Percentiles rank a stretch among this genome's conserved stretches.
phyloP scores from a whole-genome alignment of 2,329 filamentous ascomycete genomes.

The Alternaria metachromatica region DNA sequence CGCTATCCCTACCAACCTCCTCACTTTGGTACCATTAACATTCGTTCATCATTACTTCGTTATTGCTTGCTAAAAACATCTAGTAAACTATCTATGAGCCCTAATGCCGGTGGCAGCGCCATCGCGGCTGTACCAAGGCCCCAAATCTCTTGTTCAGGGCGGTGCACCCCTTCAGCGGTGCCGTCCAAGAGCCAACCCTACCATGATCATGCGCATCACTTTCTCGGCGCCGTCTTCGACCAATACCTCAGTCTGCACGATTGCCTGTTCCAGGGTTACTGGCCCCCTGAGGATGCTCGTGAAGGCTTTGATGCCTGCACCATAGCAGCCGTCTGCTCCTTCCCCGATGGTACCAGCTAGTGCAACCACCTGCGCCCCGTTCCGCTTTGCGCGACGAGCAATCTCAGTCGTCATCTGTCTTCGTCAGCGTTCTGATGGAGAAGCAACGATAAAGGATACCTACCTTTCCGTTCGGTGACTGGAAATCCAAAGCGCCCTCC shows the following conservation, averaged over 20 bases:
- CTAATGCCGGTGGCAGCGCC: neutral
- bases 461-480: slow-evolving; percentile 56
- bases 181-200: slow-evolving; percentile 37
- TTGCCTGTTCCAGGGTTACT: slow-evolving; percentile 44
- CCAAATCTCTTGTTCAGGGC: slow-evolving; percentile 6
- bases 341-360: slow-evolving; percentile 40
- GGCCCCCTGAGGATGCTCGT: slow-evolving; percentile 46
- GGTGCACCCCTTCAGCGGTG: slow-evolving; percentile 6
- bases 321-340: slow-evolving; percentile 37
- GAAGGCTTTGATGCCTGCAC: slow-evolving; percentile 45
- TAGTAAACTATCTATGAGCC: neutral
- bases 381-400: slow-evolving; percentile 55
- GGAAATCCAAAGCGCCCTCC: slow-evolving; percentile 61
- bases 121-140: slow-evolving; percentile 7
- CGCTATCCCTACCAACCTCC: neutral
- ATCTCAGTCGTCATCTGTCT: slow-evolving; percentile 60
- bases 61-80: neutral
- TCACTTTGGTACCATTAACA: neutral
- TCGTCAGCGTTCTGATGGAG: neutral
- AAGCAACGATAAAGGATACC: neutral
- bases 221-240: slow-evolving; percentile 48
- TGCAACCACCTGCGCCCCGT: slow-evolving; percentile 56
- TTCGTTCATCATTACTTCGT: neutral
- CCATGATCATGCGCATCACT: slow-evolving; percentile 48
- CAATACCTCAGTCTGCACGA: slow-evolving; percentile 43